phyloP scores from a whole-genome alignment of 345 rosid species.

The Eucalyptus marginata region DNA sequence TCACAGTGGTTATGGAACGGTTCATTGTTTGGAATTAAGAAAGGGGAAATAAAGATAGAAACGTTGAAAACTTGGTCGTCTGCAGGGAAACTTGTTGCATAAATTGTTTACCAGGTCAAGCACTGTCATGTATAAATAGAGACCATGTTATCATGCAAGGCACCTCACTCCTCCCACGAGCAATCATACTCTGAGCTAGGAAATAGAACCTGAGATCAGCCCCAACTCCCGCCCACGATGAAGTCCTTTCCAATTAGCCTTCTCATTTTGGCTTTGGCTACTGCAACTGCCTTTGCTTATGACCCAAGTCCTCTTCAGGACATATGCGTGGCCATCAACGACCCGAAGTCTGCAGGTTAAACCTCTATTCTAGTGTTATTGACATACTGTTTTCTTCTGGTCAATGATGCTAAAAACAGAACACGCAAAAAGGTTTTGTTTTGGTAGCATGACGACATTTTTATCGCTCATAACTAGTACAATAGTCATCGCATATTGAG shows the following conservation, averaged over 20 bases:
- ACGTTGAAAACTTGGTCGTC: background rate
- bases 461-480: background rate
- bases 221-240: background rate
- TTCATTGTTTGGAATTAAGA: background rate
- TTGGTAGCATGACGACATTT: background rate
- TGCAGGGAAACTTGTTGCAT: background rate
- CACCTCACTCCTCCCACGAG: background rate
- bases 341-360: background rate
- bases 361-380: background rate
- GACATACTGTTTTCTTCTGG: background rate
- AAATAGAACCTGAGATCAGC: background rate
- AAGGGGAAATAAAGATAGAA: background rate
- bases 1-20: background rate
- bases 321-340: conserved; percentile 8
- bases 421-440: background rate
- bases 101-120: background rate
- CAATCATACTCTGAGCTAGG: background rate
- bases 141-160: background rate
- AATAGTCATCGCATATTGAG: background rate
- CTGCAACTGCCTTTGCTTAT: background rate
- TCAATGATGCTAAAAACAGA: background rate
- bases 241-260: background rate
- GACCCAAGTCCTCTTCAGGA: conserved; percentile 19
- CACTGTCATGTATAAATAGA: background rate
- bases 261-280: background rate